Conservation (phyloP, 768 basidiomycete genomes). For the Coprinellus aureogranulatus region DNA sequence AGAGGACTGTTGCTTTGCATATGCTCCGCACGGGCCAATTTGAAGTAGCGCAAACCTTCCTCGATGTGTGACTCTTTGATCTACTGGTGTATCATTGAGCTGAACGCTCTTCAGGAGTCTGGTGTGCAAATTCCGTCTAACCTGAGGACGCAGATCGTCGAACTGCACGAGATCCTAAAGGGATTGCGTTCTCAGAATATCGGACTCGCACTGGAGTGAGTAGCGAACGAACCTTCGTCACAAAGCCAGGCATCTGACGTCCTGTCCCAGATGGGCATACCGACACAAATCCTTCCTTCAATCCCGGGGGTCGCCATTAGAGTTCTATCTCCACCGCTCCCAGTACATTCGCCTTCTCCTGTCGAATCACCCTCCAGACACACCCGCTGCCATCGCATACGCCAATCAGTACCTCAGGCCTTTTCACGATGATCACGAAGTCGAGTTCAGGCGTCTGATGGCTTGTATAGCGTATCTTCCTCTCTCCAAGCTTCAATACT, state of each 20-base stretch:
- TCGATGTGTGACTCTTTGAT: constrained; percentile 48
- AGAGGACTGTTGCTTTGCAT: constrained; percentile 71
- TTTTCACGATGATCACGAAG: constrained; percentile 59
- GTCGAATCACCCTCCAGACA: constrained; percentile 56
- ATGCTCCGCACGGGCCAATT: constrained; percentile 82
- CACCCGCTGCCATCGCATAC: constrained; percentile 66
- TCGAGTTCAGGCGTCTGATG: constrained; percentile 70
- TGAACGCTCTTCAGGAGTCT: constrained; percentile 54
- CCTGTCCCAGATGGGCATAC: constrained; percentile 68
- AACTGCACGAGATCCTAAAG: constrained; percentile 70
- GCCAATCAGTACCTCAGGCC: constrained; percentile 62
- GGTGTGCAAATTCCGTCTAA: constrained; percentile 52
- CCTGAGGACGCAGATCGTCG: constrained; percentile 56
- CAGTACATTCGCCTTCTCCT: constrained; percentile 82
- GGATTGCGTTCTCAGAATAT: constrained; percentile 67
- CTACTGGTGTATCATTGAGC: not conserved
- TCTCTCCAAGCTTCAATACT: constrained; percentile 56
- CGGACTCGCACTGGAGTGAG: constrained; percentile 71
- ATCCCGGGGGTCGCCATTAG: constrained; percentile 72
- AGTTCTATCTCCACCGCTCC: constrained; percentile 88
- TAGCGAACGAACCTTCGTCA: constrained; percentile 2
- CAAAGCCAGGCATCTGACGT: constrained; percentile 2
- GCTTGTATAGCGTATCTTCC: constrained; percentile 72
- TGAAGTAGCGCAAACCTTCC: constrained; percentile 69
- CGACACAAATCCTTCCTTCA: constrained; percentile 65